Conservation (phyloP, 1,284 basidiomycete species). For the Nidula niveotomentosa region DNA sequence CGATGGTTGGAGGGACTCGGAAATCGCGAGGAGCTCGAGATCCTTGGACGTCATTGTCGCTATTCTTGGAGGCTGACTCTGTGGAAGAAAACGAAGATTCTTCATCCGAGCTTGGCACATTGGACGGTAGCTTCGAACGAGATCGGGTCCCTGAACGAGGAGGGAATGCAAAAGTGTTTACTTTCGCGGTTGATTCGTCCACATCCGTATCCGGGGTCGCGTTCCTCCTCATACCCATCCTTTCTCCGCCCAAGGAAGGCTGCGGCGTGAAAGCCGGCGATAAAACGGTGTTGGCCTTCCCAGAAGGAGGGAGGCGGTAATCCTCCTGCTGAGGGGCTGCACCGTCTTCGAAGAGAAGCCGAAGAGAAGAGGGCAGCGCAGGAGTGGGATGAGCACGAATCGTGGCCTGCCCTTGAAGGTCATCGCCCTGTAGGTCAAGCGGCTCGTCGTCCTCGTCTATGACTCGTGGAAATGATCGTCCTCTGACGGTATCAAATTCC, state of each 20-base stretch:
- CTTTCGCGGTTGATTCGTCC: neutral
- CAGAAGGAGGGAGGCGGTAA: conserved; percentile 17
- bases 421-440: conserved; percentile 9
- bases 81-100: conserved; percentile 15
- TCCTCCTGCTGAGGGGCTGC: conserved; percentile 31
- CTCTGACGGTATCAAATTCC: conserved; percentile 77
- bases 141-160: neutral
- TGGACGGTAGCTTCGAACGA: conserved; percentile 20
- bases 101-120: conserved; percentile 15
- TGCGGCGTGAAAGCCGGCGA: no score
- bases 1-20: no score
- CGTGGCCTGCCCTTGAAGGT: conserved; percentile 36
- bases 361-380: conserved; percentile 67
- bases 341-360: conserved; percentile 66
- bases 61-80: no score
- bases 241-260: no score
- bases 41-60: no score
- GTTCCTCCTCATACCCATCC: no score
- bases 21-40: no score
- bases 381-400: conserved; percentile 42
- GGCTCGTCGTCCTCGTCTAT: conserved; percentile 21
- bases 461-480: conserved; percentile 29
- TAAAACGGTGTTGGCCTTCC: neutral
- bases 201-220: neutral
- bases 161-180: neutral